A percentile compares a stretch with the other conserved stretches of the same genome.
Conservation (phyloP, 78 protist genomes). For the Goniomonas avonlea region DNA sequence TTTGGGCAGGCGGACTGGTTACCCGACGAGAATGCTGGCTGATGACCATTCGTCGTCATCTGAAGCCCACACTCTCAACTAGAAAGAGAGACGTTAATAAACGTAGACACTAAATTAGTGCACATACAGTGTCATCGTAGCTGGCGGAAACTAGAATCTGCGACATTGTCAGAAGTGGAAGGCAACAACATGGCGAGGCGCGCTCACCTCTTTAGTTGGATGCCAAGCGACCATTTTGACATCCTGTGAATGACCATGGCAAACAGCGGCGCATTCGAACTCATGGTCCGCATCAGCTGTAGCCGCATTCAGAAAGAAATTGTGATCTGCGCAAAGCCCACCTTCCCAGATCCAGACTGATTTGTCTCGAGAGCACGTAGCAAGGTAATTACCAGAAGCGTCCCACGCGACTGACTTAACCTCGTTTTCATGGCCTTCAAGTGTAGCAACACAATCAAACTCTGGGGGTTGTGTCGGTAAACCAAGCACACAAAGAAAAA, state of each 20-base stretch:
- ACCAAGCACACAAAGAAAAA: no score
- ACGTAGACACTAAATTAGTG: no score
- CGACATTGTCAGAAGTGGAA: not conserved
- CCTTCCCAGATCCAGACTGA: constrained; percentile 86
- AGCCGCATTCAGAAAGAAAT: no score
- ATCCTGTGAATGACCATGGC: constrained; percentile 79
- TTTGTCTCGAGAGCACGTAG: constrained; percentile 87
- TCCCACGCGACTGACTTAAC: constrained; percentile 81
- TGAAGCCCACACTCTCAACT: constrained; percentile 60
- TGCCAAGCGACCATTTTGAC: constrained; percentile 80
- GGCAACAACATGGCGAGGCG: not conserved
- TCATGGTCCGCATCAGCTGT: constrained; percentile 60
- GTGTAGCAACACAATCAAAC: constrained; percentile 50
- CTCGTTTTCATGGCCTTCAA: constrained; percentile 90
- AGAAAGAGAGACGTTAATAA: no score
- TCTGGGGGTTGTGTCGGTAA: not conserved
- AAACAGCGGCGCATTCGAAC: constrained; percentile 73
- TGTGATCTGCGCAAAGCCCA: no score
- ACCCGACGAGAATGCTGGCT: constrained; percentile 63
- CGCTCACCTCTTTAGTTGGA: constrained; percentile 48
- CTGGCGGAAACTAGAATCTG: constrained; percentile 48
- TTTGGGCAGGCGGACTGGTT: no score
- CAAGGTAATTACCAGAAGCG: constrained; percentile 59
- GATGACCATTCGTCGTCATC: constrained; percentile 75
- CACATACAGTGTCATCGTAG: constrained; percentile 82